Conservation (phyloP, 148 eudicot species). For the Fallopia convolvulus region DNA sequence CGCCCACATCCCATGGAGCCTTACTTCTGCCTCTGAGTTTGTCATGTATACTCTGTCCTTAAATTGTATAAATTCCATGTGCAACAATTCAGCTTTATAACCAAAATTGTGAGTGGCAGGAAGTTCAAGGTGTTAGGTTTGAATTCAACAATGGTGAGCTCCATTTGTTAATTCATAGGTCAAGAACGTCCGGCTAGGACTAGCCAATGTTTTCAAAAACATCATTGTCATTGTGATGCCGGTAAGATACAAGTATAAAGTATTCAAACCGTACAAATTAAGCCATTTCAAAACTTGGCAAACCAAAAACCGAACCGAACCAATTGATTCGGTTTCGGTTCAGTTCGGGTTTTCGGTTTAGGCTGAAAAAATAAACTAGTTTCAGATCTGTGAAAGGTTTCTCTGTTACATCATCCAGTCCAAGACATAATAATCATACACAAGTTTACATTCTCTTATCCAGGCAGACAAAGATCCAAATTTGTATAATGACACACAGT, state of each 20-base stretch:
- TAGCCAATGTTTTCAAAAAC: too few species aligned
- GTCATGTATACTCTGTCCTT: neutral
- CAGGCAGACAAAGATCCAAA: neutral
- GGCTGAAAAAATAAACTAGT: too few species aligned
- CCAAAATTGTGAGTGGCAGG: neutral
- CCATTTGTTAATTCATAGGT: neutral
- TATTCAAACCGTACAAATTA: too few species aligned
- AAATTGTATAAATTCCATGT: too few species aligned
- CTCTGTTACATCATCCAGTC: neutral
- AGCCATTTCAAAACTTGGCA: too few species aligned
- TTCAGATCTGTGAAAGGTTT: neutral
- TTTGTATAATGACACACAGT: neutral
- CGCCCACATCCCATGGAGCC: conserved; percentile 31
- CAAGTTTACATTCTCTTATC: neutral
- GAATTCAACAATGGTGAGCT: neutral
- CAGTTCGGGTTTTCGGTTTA: too few species aligned
- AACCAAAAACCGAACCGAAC: too few species aligned
- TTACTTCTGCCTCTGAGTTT: conserved; percentile 6
- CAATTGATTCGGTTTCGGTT: too few species aligned
- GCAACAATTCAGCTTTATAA: too few species aligned
- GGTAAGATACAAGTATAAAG: too few species aligned
- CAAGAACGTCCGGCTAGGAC: neutral
- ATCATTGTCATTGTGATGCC: too few species aligned
- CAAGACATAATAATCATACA: neutral
- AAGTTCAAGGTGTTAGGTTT: neutral